Evolutionary conservation across 441 rosid genomes (phyloP), one percentile per base, ranked within the genome.

Genomic region (Erodium chrysanthum): DNA sequence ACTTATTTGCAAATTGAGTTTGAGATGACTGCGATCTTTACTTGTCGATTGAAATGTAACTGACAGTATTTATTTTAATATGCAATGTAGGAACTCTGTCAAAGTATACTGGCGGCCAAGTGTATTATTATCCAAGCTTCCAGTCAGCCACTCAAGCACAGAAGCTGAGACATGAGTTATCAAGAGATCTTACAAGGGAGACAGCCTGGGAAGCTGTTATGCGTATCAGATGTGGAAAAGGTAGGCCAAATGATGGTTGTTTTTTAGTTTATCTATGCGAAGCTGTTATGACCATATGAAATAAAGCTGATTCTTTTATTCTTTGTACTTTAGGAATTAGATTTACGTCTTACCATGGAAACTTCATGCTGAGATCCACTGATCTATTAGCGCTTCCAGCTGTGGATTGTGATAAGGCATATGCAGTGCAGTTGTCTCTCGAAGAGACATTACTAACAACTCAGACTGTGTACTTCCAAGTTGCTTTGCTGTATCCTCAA

Each of bases 221-320:
- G 99, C 91, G 98, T 60, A 74, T 95, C 80, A 85, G 99, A 92
- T 95, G 98, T 76, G 99, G 99, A 81, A 95, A 95, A 89, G 98
- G 99, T 92, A 64, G 65, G 66, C 68, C 64, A 15, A n/a, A 62
- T 22, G 42, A 58, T 17, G 50, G 66, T 27, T 67, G 72, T 67
- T 35, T 35, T 7, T 6, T n/a, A 46, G 52, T n/a, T 23, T 23
- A 22, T 58, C 62, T 11, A 3, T 58, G 29, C 27, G 15, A 54
- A 17, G 25, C 12, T 18, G 25, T 54, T 58, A 18, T 2, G 29
- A 20, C 15, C 21, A 22, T 58, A 7, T 22, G 62, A 58, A 20
- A 22, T 63, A 62, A 42, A 54, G 23, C 69, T 77, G 82, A 79
- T 78, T 71, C 66, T 61, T 65, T 75, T 68, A 67, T 68, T 23